Evolutionary conservation across 78 protist genomes (phyloP), one percentile per base, ranked within the genome.

Genomic region (slime mould (Dictyostelium discoideum)): DNA sequence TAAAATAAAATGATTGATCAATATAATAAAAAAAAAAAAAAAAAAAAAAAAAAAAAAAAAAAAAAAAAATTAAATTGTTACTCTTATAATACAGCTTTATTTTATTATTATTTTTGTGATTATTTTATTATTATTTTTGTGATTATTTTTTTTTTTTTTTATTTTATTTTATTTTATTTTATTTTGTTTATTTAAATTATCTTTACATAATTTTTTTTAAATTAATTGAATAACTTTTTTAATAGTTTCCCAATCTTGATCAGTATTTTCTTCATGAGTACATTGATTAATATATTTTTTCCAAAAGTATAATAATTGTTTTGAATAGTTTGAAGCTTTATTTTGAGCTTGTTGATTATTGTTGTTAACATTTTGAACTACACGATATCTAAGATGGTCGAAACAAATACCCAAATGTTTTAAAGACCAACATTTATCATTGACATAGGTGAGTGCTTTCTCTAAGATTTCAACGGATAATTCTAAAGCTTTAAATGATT

Each of bases 371-470:
- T 10, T 13, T 5, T 37, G 29, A 11, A 39, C 37, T 8, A 65
- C 24, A 32, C 94, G 60, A 42, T 89, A 89, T 29, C 94, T 65
- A 10, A 89, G 57, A 81, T 89, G 94, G 20, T 89, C 94, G 73
- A 39, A 50, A 5, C 86, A 32, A 24, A 89, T 42, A 67, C 94
- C 94, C 2, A 89, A 8, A 26, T 89, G 94, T 67, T 89, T 89
- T 3, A 89, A 72, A 60, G 94, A 22, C 94, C 94, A 89, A 46
- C 94, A 89, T 32, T 48, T 80, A 39, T 37, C 40, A 37, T 16
- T 39, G 7, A 42, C 24, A 24, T 65, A n/a, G 3, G 54, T 20
- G 13, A 89, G 13, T 29, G 73, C 79, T 29, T 81, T 78, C n/a
- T 9, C 18, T 3, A 89, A 18, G 6, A 89, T 79, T n/a, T 89